Base-by-base conservation (phyloP, 768 basidiomycete genomes). In the Suillus subaureus region DNA sequence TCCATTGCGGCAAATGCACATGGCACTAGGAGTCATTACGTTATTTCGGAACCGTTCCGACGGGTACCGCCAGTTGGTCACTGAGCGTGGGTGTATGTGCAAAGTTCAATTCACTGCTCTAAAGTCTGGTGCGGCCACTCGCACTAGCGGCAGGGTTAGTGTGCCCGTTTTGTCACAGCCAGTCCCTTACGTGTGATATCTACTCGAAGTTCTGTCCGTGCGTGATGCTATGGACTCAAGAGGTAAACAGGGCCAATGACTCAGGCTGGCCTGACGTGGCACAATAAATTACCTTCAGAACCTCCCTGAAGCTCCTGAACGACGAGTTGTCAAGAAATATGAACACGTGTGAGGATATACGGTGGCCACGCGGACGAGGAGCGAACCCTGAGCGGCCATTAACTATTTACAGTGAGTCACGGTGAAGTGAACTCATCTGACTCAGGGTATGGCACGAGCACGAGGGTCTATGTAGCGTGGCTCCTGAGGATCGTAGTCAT, bases 51-150 rank as follows among this genome's bases (percentile, higher is more conserved):
- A 55, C 4, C 2, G 28, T 52, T 3, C 47, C 47, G 47, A 26
- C 51, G 51, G 51, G 4, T 52, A n/a, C 12, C 6, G 15, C 49
- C 15, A 31, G 16, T 2, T 18, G 13, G 23, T n/a, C 54, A 12
- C 11, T 12, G 31, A 21, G 18, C 54, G 54, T 55, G 52, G 52
- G 52, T 54, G 54, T 35, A 33, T 1, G 1, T 18, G 52, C 62
- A 63, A 35, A 42, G 62, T 58, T 61, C 18, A 39, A 31, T 63
- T 63, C 62, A 31, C 13, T n/a, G n/a, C n/a, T 61, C n/a, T 15
- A 7, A 54, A 54, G 52, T 28, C 26, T 18, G 11, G 54, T 35
- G 33, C 33, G 54, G 21, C 54, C 21, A 21, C 12, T 33, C 31
- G 9, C 31, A 55, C 33, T 35, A 55, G 54, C 33, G 33, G 21